Evolutionary conservation across 352 stramenopile species (phyloP).

Genomic region (Phytophthora nicotianae): DNA sequence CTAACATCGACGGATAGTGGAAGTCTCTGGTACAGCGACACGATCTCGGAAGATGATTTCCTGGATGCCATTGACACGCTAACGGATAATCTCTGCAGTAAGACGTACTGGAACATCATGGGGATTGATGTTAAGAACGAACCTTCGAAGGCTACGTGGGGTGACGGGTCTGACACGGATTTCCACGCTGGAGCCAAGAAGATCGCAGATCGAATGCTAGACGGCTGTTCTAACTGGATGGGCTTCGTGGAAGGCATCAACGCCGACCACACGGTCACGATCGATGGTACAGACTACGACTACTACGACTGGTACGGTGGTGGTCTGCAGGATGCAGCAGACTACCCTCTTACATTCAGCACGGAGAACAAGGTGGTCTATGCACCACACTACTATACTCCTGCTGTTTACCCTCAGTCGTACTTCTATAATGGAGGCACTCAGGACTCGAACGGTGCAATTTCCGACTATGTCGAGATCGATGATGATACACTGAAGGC

Average conservation of each 20-base stretch:
- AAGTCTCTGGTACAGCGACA: conserved; percentile 52
- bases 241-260: conserved; percentile 76
- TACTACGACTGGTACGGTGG: conserved; percentile 79
- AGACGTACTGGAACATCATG: conserved; percentile 66
- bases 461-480: conserved; percentile 59
- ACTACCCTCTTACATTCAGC: conserved; percentile 52
- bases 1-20: conserved; percentile 49
- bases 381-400: conserved; percentile 77
- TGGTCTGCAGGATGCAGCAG: conserved; percentile 46
- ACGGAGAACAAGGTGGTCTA: conserved; percentile 75
- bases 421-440: conserved; percentile 67
- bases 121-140: conserved; percentile 73
- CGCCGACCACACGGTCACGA: conserved; percentile 44
- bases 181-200: conserved; percentile 51
- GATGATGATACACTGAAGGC: conserved; percentile 46
- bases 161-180: conserved; percentile 43
- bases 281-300: conserved; percentile 49
- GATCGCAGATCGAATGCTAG: conserved; percentile 69
- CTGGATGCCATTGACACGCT: conserved; percentile 54
- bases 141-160: conserved; percentile 56
- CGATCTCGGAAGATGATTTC: conserved; percentile 45
- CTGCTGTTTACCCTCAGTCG: conserved; percentile 57
- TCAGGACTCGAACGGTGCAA: conserved; percentile 30
- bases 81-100: conserved; percentile 51
- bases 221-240: conserved; percentile 69